Base-by-base conservation (phyloP, 1,284 basidiomycete species). In the Rhodotorula mucilaginosa region DNA sequence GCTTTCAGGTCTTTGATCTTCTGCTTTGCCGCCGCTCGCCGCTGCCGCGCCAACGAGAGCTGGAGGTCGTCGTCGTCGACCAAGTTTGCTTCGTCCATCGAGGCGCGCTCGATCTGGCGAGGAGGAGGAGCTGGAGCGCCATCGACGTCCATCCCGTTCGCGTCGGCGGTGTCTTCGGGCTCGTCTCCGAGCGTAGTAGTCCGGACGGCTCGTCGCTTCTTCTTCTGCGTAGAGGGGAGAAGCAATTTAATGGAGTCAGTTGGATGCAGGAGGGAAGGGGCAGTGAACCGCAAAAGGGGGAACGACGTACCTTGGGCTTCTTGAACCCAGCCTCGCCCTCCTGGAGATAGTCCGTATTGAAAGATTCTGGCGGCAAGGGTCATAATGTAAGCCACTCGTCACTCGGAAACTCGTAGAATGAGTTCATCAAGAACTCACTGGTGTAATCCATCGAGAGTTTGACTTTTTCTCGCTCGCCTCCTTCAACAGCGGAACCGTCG, bases 31-130 rank as follows among this genome's bases (percentile, higher is more conserved):
- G 91, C 91, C 52, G 89, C 89, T 78, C 91, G 87, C 70, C 97
- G 86, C 69, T 92, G 88, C 26, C 91, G 87, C 34, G 96, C 90
- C 66, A 99, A 85, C 44, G 92, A 92, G 48, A 92, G 92, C 84
- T 97, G 94, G 52, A 99, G 86, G 79, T 99, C 97, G 81, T 99
- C 97, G 81, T 99, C 97, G 82, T 99, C 97, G 74, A 99, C 90
- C 81, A 98, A 91, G 82, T 97, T 96, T 72, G 73, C 60, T 34
- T 67, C 72, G 70, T 74, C 74, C 68, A 72, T 71, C 66, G 74
- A 58, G 66, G 68, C 59, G 79, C 80, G 26, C 78, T 79, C 49
- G 87, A 74, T 71, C 26, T 46, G 65, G 13, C 49, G 49, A 5
- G 61, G 69, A 2, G 64, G 34, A n/a, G 54, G 15, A 6, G 64